Evolutionary conservation across 306 rosid species (phyloP).

Genomic region (Alnus glutinosa): DNA sequence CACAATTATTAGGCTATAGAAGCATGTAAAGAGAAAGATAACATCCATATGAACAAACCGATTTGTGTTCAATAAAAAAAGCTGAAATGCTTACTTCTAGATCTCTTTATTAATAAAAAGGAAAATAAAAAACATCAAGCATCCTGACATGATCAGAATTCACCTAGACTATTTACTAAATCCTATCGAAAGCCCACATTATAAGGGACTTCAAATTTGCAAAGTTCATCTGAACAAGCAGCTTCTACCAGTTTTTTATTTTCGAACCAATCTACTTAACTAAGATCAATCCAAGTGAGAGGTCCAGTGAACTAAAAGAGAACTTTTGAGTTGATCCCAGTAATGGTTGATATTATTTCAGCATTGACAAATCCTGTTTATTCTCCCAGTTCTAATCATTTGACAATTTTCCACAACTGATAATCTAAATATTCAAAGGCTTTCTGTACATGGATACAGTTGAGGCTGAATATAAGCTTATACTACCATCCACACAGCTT

Average conservation of each 20-base stretch:
- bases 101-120: not conserved
- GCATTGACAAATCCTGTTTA: not conserved
- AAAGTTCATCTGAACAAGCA: not conserved
- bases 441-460: not conserved
- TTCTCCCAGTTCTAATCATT: not conserved
- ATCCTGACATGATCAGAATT: not conserved
- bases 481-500: too few species aligned
- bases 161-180: not conserved
- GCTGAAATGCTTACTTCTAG: slow-evolving; percentile 1
- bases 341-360: not conserved
- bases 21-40: slow-evolving; percentile 5
- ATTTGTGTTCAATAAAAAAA: slow-evolving; percentile 1
- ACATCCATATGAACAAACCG: slow-evolving; percentile 2
- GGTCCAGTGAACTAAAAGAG: not conserved
- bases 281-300: not conserved
- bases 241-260: not conserved
- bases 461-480: not conserved
- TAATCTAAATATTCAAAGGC: not conserved
- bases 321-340: not conserved
- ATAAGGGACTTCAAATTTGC: not conserved
- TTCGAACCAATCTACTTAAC: not conserved
- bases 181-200: not conserved
- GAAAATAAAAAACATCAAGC: not conserved
- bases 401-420: not conserved
- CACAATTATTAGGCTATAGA: slow-evolving; percentile 6